These are phyloP conservation scores for Carex littledalei DNA, from an alignment of 176 grass and related monocot species.

Conservation along the genomic window DNA sequence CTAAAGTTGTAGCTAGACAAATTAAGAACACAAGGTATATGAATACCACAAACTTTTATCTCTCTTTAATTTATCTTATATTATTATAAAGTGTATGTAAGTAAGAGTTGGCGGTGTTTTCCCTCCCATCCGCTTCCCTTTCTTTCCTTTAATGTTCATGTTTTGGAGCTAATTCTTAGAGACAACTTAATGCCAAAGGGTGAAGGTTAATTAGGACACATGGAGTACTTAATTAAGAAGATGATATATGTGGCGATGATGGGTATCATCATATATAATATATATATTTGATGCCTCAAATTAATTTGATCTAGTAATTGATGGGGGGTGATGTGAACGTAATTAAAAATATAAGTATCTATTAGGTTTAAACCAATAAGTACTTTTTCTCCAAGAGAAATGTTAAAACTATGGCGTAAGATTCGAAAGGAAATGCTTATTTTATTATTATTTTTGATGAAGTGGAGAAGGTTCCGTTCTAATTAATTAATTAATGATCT, in stretches of 20 bases:
- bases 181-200: too few species aligned
- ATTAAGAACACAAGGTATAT: background rate
- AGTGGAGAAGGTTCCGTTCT: background rate
- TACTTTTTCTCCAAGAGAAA: too few species aligned
- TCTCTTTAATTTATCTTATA: background rate
- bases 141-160: too few species aligned
- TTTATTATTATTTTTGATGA: background rate
- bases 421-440: background rate
- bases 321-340: background rate
- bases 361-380: background rate
- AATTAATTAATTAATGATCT: background rate
- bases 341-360: background rate
- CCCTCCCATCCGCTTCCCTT: too few species aligned
- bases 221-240: too few species aligned
- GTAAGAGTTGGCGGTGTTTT: background rate
- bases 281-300: background rate
- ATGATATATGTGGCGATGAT: background rate
- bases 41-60: background rate
- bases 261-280: background rate
- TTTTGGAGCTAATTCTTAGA: too few species aligned
- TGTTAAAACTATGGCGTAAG: too few species aligned
- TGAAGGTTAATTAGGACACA: too few species aligned
- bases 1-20: background rate
- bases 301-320: background rate
- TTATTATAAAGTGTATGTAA: background rate